A percentile compares a stretch with the other conserved stretches of the same genome.
phyloP scores from a whole-genome alignment of 2,329 filamentous ascomycete genomes.

The Fusarium austroafricanum region DNA sequence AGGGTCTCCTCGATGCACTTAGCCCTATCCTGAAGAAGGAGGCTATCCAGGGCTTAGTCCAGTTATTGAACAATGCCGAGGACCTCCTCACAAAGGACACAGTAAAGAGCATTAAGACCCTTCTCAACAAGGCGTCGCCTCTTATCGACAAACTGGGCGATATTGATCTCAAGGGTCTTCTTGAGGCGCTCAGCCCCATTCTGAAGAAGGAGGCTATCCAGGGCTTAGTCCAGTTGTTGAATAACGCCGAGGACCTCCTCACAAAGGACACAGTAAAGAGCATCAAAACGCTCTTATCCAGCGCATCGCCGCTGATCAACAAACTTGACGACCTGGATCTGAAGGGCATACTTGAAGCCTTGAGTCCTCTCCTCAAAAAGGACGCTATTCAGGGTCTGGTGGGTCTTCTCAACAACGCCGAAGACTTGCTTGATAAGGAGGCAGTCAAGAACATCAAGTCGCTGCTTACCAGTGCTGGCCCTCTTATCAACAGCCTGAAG shows the following conservation, averaged over 20 bases:
- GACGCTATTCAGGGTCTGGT: slow-evolving; percentile 47
- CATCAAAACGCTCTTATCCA: slow-evolving; percentile 33
- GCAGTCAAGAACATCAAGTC: slow-evolving; percentile 36
- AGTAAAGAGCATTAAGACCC: slow-evolving; percentile 11
- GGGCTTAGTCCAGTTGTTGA: slow-evolving; percentile 42
- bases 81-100: slow-evolving; percentile 10
- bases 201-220: slow-evolving; percentile 46
- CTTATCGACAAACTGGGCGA: slow-evolving; percentile 46
- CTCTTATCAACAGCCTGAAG: slow-evolving; percentile 41
- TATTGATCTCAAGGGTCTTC: slow-evolving; percentile 50
- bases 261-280: slow-evolving; percentile 38
- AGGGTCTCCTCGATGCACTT: background rate
- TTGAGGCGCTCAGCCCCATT: slow-evolving; percentile 43
- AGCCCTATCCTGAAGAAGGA: slow-evolving; percentile 13
- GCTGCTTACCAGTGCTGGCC: slow-evolving; percentile 37
- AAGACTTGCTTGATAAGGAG: slow-evolving; percentile 37
- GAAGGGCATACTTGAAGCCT: slow-evolving; percentile 45
- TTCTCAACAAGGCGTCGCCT: slow-evolving; percentile 4
- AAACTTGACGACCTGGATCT: slow-evolving; percentile 51
- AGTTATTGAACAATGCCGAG: slow-evolving; percentile 7
- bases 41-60: slow-evolving; percentile 1
- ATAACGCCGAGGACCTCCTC: slow-evolving; percentile 43
- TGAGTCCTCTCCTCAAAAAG: slow-evolving; percentile 52
- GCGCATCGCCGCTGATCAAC: slow-evolving; percentile 29
- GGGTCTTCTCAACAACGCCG: slow-evolving; percentile 49